Base-by-base conservation (phyloP, 1,139 yeast species). In the Candida tropicalis region DNA sequence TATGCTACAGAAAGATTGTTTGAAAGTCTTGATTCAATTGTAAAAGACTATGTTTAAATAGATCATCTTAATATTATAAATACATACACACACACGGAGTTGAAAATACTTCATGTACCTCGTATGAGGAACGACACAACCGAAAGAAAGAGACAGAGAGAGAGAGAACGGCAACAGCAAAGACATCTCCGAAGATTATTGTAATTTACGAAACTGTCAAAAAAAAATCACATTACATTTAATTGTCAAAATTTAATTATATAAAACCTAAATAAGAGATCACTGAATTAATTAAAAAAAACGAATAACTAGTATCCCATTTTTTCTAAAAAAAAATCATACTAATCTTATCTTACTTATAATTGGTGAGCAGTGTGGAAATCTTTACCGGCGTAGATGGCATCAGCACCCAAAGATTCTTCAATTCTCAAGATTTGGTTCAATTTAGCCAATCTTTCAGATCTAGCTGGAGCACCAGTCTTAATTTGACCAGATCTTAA, bases 391-490 rank as follows among this genome's bases (percentile, higher is more conserved):
- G 97, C 96, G 78, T 81, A 91, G 70, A 88, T 67, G 56, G 96
- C 96, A 80, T 88, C 88, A 82, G 81, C 89, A 67, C 97, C 97
- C 67, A 91, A 86, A 77, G 86, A 89, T 79, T 91, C 96, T 82
- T 91, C 97, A 63, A 91, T 91, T 80, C 97, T 88, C 73, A 91
- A 82, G 74, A 91, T 85, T 81, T 90, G 95, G 84, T 87, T 87
- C 74, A 85, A 85, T 81, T 91, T 91, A 70, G 97, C 97, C 73
- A 91, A 84, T 84, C 98, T 90, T 81, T 91, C 98, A 57, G 97
- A 88, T 82, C 98, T 89, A 60, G 97, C 96, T 69, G 97, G 97
- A 67, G 98, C 97, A 84, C 98, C 98, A 60, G 97, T 87, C 90
- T 91, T 91, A 75, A 91, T 85, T 82, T 91, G 97, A 71, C 97